Evolutionary conservation across 1,139 yeast species (phyloP).

Genomic region (Pichia sp.): DNA sequence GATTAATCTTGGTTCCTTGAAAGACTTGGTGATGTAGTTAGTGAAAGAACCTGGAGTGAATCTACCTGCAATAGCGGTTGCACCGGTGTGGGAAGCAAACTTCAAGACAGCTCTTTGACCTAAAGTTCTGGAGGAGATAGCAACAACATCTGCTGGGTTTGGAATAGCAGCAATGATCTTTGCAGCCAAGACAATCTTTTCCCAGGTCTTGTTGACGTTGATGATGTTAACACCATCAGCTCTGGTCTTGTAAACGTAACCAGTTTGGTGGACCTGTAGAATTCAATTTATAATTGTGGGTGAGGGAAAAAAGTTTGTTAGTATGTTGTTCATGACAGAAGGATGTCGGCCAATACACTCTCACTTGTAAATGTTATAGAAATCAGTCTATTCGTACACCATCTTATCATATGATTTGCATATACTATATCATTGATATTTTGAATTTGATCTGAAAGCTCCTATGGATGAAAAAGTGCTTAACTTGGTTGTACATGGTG

Average conservation of each 20-base stretch:
- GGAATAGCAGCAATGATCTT: slow-evolving; percentile 99
- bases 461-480: too few relatives aligned
- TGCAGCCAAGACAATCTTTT: slow-evolving; percentile 99
- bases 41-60: slow-evolving; percentile 99
- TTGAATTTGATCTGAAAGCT: too few relatives aligned
- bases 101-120: slow-evolving; percentile 99
- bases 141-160: slow-evolving; percentile 97
- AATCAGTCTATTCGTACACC: too few relatives aligned
- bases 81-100: slow-evolving; percentile 99
- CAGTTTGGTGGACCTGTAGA: slow-evolving; percentile 90
- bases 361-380: too few relatives aligned
- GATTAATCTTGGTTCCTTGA: slow-evolving; percentile 99
- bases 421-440: too few relatives aligned
- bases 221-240: slow-evolving; percentile 99
- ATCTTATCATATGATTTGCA: too few relatives aligned
- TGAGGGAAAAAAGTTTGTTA: too few relatives aligned
- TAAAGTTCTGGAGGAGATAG: slow-evolving; percentile 98
- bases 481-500: too few relatives aligned
- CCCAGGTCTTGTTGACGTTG: slow-evolving; percentile 99
- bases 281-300: too few relatives aligned
- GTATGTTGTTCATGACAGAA: too few relatives aligned
- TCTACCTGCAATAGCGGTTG: slow-evolving; percentile 99
- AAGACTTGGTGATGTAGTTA: slow-evolving; percentile 99
- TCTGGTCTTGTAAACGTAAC: slow-evolving; percentile 99
- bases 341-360: too few relatives aligned